phyloP scores from a whole-genome alignment of 768 basidiomycete species.

The Ramaria sp. region DNA sequence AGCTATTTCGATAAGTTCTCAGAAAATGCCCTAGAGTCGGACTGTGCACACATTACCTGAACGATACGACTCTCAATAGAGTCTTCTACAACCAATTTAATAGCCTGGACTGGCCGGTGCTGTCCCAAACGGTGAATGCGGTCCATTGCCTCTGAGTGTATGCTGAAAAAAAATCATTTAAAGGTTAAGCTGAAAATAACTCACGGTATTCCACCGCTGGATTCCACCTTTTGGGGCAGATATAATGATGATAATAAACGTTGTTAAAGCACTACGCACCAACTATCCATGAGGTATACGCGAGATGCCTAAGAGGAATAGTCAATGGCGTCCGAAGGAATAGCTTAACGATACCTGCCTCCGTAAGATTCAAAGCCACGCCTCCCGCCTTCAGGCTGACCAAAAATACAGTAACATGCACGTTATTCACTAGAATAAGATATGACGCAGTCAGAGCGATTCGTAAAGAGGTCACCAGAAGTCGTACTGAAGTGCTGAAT shows the following conservation, averaged over 20 bases:
- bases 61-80: conserved; percentile 94
- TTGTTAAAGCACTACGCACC: conserved; percentile 25
- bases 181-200: conserved; percentile 11
- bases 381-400: conserved; percentile 95
- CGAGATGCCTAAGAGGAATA: conserved; percentile 51
- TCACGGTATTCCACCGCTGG: conserved; percentile 57
- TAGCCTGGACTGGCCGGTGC: conserved; percentile 83
- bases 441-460: conserved; percentile 7
- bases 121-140: conserved; percentile 96
- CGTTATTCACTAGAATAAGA: conserved; percentile 66
- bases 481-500: conserved; percentile 85
- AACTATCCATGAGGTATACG: conserved; percentile 94
- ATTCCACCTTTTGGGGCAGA: conserved; percentile 51
- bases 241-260: neutral
- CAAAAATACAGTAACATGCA: conserved; percentile 94
- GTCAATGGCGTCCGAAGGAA: conserved; percentile 1
- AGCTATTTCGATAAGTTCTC: conserved; percentile 29
- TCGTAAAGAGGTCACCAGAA: neutral
- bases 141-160: conserved; percentile 79
- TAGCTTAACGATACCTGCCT: conserved; percentile 20
- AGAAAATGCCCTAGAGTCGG: neutral
- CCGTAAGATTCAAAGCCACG: conserved; percentile 81
- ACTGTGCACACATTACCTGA: conserved; percentile 35
- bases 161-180: neutral
- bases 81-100: conserved; percentile 91